Base-by-base conservation (phyloP, 73 alveolate species). In the Breviolum minutum region DNA sequence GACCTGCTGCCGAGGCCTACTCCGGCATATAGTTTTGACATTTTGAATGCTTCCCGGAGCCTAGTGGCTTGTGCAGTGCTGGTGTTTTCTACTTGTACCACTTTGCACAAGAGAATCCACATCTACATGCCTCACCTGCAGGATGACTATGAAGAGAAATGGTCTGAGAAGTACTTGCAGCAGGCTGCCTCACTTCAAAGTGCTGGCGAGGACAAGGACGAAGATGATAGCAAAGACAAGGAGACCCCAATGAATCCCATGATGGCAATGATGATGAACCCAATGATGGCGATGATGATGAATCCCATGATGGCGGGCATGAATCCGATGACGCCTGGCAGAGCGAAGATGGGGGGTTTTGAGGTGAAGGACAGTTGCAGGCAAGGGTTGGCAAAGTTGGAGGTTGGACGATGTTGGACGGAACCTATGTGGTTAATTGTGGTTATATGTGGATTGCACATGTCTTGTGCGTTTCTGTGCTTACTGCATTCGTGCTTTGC, bases 251-350 rank as follows among this genome's bases (percentile, higher is more conserved):
- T 90, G 96, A 90, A 90, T 48, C 96, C 96, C 60, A 90, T 90
- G 96, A 90, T 90, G 96, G 96, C 96, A 54, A 90, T 90, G 96
- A 90, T 90, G 96, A 90, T 90, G 96, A 90, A 90, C 76, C 96
- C 96, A 5, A 90, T 90, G 96, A 90, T 60, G 61, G 63, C 63
- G 30, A 90, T 90, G 95, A 88, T 88, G 96, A 90, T 70, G 87
- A 69, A 69, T n/a, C 87, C 87, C 27, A 85, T 85, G 94, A 85
- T 85, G 94, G 94, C 79, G 61, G 94, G 79, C 73, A 90, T 90
- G 94, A 85, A 85, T n/a, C 94, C 94, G 16, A 85, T 85, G 94
- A 85, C 48, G 24, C 94, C 63, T n/a, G 94, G 73, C 79, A 40
- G 54, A 40, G 54, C 54, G 54, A 40, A 40, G 54, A 40, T 40